These are phyloP conservation scores for Westerdykella sp. DNA, from an alignment of 2,329 filamentous ascomycete species.

Conservation along the genomic window DNA sequence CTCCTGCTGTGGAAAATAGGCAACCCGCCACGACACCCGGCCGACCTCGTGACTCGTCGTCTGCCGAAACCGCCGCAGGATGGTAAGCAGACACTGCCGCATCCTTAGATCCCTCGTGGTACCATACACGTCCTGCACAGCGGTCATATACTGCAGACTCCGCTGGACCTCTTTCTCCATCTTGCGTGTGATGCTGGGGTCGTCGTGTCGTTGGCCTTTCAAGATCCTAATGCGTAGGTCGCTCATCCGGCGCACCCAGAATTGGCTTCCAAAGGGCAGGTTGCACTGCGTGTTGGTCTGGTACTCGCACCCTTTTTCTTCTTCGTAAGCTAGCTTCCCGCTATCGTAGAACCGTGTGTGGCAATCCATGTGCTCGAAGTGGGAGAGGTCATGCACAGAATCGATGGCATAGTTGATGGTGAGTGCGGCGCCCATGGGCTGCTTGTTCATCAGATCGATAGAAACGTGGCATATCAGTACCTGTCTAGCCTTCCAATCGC, in stretches of 20 bases:
- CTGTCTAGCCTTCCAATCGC: slow-evolving; percentile 22
- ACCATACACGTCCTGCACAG: slow-evolving; percentile 40
- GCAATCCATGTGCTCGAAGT: slow-evolving; percentile 26
- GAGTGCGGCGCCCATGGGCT: slow-evolving; percentile 27
- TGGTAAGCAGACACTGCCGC: slow-evolving; percentile 26
- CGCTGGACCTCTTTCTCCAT: slow-evolving; percentile 23
- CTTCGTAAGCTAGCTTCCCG: slow-evolving; percentile 17
- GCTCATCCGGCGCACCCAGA: slow-evolving; percentile 39
- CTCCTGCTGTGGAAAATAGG: slow-evolving; percentile 15
- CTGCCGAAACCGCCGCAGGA: slow-evolving; percentile 37
- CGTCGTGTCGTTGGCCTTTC: slow-evolving; percentile 8
- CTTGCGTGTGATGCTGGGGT: slow-evolving; percentile 13
- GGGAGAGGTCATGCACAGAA: slow-evolving; percentile 27
- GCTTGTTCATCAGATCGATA: slow-evolving; percentile 34
- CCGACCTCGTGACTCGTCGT: slow-evolving; percentile 22
- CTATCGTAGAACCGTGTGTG: slow-evolving; percentile 32
- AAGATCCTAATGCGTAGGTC: slow-evolving; percentile 18
- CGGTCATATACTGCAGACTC: slow-evolving; percentile 34
- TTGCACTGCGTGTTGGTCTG: slow-evolving; percentile 19
- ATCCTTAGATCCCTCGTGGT: slow-evolving; percentile 19
- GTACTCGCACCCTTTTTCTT: slow-evolving; percentile 18
- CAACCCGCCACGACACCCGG: slow-evolving; percentile 32
- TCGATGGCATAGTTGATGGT: slow-evolving; percentile 30
- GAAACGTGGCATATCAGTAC: slow-evolving; percentile 39
- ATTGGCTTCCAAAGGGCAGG: slow-evolving; percentile 38